phyloP scores from a whole-genome alignment of 306 rosid genomes.

The Betula pendula region DNA sequence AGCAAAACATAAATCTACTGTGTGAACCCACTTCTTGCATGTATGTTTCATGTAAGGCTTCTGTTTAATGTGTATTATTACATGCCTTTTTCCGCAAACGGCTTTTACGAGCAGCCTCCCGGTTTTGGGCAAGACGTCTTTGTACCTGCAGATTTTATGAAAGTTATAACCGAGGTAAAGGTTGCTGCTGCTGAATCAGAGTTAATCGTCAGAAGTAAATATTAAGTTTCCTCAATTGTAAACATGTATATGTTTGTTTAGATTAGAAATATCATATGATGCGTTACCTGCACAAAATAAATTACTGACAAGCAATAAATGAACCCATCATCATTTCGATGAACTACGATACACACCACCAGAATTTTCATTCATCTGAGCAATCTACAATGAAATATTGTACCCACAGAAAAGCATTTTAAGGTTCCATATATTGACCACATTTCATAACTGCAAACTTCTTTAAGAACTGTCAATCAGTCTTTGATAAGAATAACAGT shows the following conservation, averaged over 20 bases:
- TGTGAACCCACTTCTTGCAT: conserved; percentile 21
- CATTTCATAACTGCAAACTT: background rate
- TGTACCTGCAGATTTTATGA: conserved; percentile 59
- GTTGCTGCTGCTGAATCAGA: background rate
- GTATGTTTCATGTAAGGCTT: background rate
- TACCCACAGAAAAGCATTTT: background rate
- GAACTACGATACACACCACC: background rate
- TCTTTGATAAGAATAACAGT: background rate
- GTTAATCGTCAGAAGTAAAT: background rate
- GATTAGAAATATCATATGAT: background rate
- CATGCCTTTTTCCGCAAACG: conserved; percentile 87
- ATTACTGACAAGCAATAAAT: background rate
- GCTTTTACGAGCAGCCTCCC: conserved; percentile 99
- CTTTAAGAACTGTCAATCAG: background rate
- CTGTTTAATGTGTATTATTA: conserved; percentile 26
- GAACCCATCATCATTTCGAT: background rate
- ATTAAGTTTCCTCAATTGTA: conserved; percentile 3
- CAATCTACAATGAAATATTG: background rate
- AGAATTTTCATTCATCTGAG: background rate
- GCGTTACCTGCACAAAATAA: background rate
- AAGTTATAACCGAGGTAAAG: conserved; percentile 6
- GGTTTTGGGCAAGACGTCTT: conserved; percentile 95
- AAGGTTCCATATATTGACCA: background rate
- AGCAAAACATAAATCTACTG: conserved; percentile 27
- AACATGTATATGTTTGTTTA: background rate